phyloP scores from a whole-genome alignment of 2,329 filamentous ascomycete genomes.

The Tolypocladium guangdongense region DNA sequence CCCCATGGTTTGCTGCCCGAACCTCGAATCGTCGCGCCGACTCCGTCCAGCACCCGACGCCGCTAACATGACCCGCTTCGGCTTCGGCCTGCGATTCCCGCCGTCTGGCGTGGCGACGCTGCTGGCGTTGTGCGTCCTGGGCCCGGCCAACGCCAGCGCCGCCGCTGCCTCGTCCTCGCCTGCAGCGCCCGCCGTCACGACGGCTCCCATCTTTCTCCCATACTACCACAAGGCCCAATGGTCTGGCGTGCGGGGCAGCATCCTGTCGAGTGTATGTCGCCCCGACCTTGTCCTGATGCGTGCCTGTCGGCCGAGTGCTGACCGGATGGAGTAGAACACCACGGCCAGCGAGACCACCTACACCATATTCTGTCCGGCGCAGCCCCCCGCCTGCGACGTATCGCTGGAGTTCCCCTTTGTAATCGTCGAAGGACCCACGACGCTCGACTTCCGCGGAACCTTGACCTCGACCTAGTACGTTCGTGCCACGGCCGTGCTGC shows the following conservation, averaged over 20 bases:
- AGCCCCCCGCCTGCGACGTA: constrained; percentile 30
- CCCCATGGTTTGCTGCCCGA: neutral
- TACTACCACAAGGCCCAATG: constrained; percentile 30
- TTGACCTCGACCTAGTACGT: constrained; percentile 31
- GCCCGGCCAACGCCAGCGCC: constrained; percentile 9
- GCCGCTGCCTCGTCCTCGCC: constrained; percentile 3
- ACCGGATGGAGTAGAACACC: constrained; percentile 18
- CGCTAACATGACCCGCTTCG: neutral
- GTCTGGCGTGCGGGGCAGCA: constrained; percentile 33
- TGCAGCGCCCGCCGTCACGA: constrained; percentile 19
- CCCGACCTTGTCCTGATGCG: neutral
- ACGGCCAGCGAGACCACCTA: constrained; percentile 29
- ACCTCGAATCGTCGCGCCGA: neutral
- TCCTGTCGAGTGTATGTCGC: constrained; percentile 29
- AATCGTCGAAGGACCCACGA: constrained; percentile 33
- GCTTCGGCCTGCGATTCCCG: constrained; percentile 2
- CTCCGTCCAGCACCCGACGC: neutral
- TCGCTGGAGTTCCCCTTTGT: constrained; percentile 35
- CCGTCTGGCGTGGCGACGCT: constrained; percentile 12
- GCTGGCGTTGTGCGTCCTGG: constrained; percentile 12
- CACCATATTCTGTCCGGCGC: constrained; percentile 36
- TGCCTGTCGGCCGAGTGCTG: neutral
- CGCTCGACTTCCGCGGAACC: constrained; percentile 32
- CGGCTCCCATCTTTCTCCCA: constrained; percentile 34
- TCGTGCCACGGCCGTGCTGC: neutral